A percentile compares a stretch with the other conserved stretches of the same genome.
Evolutionary conservation across 805 yeast species (phyloP).

Genomic region (Brettanomyces bruxellensis): DNA sequence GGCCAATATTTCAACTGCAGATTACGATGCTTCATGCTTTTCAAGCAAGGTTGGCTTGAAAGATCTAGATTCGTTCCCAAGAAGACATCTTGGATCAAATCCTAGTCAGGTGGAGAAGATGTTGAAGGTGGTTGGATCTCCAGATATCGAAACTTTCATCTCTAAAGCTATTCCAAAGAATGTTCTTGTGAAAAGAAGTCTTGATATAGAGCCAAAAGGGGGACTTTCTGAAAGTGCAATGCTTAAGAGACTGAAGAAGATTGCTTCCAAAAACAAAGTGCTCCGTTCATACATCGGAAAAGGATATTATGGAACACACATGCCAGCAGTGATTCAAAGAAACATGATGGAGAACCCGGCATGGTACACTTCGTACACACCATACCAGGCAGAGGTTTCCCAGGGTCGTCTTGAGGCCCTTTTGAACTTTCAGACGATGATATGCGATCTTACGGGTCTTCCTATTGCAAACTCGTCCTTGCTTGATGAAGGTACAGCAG

Average conservation of each 20-base stretch:
- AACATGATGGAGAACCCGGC: constrained; percentile 89
- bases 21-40: constrained; percentile 38
- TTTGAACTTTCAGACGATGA: constrained; percentile 86
- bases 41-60: constrained; percentile 24
- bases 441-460: constrained; percentile 85
- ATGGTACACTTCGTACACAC: constrained; percentile 98
- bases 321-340: constrained; percentile 90
- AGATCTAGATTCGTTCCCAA: constrained; percentile 68
- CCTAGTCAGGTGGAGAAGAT: constrained; percentile 53
- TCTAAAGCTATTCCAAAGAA: constrained; percentile 67
- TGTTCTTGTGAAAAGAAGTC: constrained; percentile 58
- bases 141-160: constrained; percentile 63
- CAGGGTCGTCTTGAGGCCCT: constrained; percentile 92
- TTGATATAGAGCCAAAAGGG: constrained; percentile 54
- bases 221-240: constrained; percentile 82
- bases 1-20: constrained; percentile 48
- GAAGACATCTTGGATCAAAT: constrained; percentile 86
- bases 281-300: constrained; percentile 79
- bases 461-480: constrained; percentile 93
- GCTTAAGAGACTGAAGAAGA: constrained; percentile 52
- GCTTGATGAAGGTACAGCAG: constrained; percentile 95
- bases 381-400: constrained; percentile 96
- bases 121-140: constrained; percentile 58
- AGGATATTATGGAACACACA: constrained; percentile 85
- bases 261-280: constrained; percentile 71